Evolutionary conservation across 176 grass and related monocot species (phyloP).

Genomic region (Oryza nivara): DNA sequence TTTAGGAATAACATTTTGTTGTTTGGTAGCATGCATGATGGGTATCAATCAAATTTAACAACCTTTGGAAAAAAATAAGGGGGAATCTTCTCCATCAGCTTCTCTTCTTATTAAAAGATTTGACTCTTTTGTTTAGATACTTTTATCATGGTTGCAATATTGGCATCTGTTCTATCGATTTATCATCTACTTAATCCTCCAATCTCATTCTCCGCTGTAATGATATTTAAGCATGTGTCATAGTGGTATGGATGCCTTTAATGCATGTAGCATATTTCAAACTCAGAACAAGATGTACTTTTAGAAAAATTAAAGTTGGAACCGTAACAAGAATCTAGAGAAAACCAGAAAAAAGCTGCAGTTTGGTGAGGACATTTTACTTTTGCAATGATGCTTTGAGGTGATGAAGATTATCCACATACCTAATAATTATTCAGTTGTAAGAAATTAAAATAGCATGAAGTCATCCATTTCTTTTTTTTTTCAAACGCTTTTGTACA

Average conservation of each 20-base stretch:
- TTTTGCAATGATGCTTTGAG: constrained; percentile 20
- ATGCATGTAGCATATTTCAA: constrained; percentile 47
- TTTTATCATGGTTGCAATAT: constrained; percentile 36
- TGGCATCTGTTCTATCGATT: constrained; percentile 42
- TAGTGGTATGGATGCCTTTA: constrained; percentile 13
- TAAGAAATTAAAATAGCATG: constrained; percentile 1
- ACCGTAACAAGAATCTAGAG: constrained; percentile 39
- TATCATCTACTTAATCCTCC: constrained; percentile 25
- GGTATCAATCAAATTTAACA: constrained; percentile 29
- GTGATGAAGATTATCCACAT: not conserved
- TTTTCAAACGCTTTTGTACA: constrained; percentile 26
- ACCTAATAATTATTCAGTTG: not conserved
- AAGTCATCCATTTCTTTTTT: constrained; percentile 37
- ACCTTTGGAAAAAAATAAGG: no score
- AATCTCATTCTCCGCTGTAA: constrained; percentile 17
- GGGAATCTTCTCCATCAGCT: constrained; percentile 32
- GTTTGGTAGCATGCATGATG: constrained; percentile 4
- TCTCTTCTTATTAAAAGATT: constrained; percentile 27
- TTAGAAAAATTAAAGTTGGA: constrained; percentile 1
- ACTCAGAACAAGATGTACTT: constrained; percentile 25
- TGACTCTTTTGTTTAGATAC: constrained; percentile 3
- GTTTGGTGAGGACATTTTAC: constrained; percentile 32
- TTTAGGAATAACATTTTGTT: constrained; percentile 22
- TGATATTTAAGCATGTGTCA: constrained; percentile 25
- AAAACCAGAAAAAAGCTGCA: not conserved